Evolutionary conservation across 106 monocot species (phyloP), one percentile per base, ranked within the genome.

Genomic region (Triglochin maritima): DNA sequence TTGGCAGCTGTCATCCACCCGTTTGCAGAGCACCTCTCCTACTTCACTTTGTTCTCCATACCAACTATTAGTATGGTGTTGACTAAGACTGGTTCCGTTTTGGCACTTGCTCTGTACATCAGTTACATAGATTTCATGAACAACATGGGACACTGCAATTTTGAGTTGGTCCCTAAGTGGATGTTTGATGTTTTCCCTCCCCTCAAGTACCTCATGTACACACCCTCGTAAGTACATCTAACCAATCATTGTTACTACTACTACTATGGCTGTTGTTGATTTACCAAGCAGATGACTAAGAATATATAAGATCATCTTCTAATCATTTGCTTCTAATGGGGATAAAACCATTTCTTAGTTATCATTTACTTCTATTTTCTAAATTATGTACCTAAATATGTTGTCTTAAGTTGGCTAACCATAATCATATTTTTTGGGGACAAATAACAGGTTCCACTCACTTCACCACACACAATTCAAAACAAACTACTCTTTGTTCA

Each of bases 61-160:
- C 89, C 89, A 17, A n/a, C 76, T 48, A 1, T 86, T 3, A 17
- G 60, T 10, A 56, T 51, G 42, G 67, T 59, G 5, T 47, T 79
- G 14, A 74, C 83, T 4, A 57, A 71, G 5, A 71, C 80, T 8
- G 64, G 15, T 1, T 86, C 83, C 59, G 68, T 86, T 29, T 4
- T 59, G 4, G 57, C 74, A 5, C 0, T 13, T 0, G 45, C 47
- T 4, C 71, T 69, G 14, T 89, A 89, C 56, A 47, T 86, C 9
- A 17, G 61, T 6, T 89, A 79, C 46, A 81, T 89, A 44, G 89
- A 89, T 70, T 81, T 89, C 77, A 89, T 89, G 89, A 89, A 86
- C 74, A 78, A 89, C 67, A 60, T 86, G 72, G 89, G 89, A n/a
- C 89, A 89, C 69, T 89, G 89, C 83, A 89, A 89, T 78, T 86